Evolutionary conservation across 2,329 filamentous ascomycete species (phyloP).

Genomic region (Ophiostoma tasmaniense): DNA sequence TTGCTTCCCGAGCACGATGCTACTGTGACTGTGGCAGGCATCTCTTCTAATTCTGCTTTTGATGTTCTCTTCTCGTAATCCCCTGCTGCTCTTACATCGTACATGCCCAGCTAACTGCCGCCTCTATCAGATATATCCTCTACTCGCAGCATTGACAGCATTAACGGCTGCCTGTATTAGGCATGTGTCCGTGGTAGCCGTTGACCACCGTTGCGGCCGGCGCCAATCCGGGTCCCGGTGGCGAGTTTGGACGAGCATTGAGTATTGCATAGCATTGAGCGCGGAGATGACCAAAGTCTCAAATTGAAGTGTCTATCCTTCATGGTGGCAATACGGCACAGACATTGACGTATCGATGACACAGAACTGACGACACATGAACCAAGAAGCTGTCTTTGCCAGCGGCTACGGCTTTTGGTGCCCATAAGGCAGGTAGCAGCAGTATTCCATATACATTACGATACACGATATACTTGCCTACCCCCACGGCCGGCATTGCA

Average conservation of each 20-base stretch:
- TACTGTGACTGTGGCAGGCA: not conserved
- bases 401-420: not conserved
- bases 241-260: not conserved
- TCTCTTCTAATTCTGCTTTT: not conserved
- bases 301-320: not conserved
- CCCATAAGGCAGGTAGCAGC: not conserved
- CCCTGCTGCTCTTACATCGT: not conserved
- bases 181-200: not conserved
- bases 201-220: not conserved
- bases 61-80: not conserved
- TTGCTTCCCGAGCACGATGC: not conserved
- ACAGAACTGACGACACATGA: not conserved
- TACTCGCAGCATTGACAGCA: not conserved
- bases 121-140: not conserved
- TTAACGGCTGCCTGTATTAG: not conserved
- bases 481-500: not conserved
- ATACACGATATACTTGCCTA: too few relatives aligned
- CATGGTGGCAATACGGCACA: not conserved
- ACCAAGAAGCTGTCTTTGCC: not conserved
- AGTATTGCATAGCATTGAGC: not conserved
- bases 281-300: not conserved
- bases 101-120: not conserved
- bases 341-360: not conserved
- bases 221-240: not conserved
- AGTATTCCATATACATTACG: not conserved